phyloP scores from a whole-genome alignment of 352 stramenopile species.

The Pythium plurisporium region DNA sequence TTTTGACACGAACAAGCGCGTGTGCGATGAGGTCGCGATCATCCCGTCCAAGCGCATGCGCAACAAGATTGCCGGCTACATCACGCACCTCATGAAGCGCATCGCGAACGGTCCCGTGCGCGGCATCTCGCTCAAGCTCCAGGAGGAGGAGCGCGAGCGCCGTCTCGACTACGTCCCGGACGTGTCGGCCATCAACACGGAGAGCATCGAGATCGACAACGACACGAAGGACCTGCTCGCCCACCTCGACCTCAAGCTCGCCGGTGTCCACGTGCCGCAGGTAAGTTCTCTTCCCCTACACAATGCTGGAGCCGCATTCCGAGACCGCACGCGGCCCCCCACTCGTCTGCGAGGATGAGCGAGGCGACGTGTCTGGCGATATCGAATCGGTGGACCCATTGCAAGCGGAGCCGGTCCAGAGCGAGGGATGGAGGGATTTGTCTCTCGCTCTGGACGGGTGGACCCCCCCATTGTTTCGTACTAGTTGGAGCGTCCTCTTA shows the following conservation, averaged over 20 bases:
- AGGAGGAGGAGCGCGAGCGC: slow-evolving; percentile 99
- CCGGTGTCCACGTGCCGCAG: slow-evolving; percentile 86
- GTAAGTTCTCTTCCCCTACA: slow-evolving; percentile 44
- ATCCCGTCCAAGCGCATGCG: slow-evolving; percentile 99
- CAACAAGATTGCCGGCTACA: slow-evolving; percentile 99
- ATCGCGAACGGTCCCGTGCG: slow-evolving; percentile 99
- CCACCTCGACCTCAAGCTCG: slow-evolving; percentile 92
- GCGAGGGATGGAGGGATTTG: no score
- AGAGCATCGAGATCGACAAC: slow-evolving; percentile 96
- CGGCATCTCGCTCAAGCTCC: slow-evolving; percentile 99
- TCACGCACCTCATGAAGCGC: slow-evolving; percentile 99
- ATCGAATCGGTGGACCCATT: slow-evolving; percentile 62
- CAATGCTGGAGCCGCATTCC: slow-evolving; percentile 74
- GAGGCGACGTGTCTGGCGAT: no score
- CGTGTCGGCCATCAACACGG: slow-evolving; percentile 92
- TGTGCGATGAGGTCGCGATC: slow-evolving; percentile 96
- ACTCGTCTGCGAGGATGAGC: no score
- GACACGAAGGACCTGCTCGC: slow-evolving; percentile 98
- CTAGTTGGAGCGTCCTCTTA: neutral
- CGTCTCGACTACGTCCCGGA: slow-evolving; percentile 99
- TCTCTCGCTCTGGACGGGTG: no score
- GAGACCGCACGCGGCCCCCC: no score
- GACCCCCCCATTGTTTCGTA: neutral
- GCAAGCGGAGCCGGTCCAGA: slow-evolving; percentile 26
- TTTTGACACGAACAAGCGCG: slow-evolving; percentile 99